Evolutionary conservation across 2,329 filamentous ascomycete species (phyloP).

Genomic region (Ambrosiella cleistominuta): DNA sequence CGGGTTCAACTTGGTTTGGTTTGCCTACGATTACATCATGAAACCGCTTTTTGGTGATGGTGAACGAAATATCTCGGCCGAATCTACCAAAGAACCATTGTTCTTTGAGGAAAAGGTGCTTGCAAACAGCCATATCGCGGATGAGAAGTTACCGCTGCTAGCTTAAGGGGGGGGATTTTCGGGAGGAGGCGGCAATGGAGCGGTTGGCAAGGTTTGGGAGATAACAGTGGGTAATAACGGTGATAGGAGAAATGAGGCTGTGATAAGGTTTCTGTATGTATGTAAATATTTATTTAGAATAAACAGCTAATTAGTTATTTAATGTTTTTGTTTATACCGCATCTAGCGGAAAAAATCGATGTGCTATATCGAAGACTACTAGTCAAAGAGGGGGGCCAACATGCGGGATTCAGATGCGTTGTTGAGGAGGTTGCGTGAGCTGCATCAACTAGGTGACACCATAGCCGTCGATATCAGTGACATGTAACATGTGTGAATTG

Average conservation of each 20-base stretch:
- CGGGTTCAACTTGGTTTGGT: conserved; percentile 30
- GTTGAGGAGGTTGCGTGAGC: too few relatives aligned
- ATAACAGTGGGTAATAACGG: neutral
- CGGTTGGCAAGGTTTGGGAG: neutral
- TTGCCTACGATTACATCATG: conserved; percentile 27
- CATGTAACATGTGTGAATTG: neutral
- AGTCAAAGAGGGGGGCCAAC: neutral
- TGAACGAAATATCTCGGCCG: conserved; percentile 37
- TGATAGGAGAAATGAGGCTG: neutral
- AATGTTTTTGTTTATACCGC: neutral
- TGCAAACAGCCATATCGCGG: neutral
- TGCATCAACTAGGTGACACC: neutral
- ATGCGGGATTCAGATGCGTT: neutral
- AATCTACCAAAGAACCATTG: neutral
- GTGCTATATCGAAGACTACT: neutral
- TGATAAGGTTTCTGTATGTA: neutral
- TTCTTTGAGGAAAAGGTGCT: neutral
- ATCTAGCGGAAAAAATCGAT: neutral
- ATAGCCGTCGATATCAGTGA: neutral
- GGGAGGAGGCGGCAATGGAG: neutral
- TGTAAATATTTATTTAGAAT: neutral
- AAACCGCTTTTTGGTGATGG: conserved; percentile 67
- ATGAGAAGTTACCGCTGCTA: neutral
- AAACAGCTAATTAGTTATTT: neutral
- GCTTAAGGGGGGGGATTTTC: neutral